phyloP scores from a whole-genome alignment of 768 basidiomycete species.

The Lyophyllum shimeji region DNA sequence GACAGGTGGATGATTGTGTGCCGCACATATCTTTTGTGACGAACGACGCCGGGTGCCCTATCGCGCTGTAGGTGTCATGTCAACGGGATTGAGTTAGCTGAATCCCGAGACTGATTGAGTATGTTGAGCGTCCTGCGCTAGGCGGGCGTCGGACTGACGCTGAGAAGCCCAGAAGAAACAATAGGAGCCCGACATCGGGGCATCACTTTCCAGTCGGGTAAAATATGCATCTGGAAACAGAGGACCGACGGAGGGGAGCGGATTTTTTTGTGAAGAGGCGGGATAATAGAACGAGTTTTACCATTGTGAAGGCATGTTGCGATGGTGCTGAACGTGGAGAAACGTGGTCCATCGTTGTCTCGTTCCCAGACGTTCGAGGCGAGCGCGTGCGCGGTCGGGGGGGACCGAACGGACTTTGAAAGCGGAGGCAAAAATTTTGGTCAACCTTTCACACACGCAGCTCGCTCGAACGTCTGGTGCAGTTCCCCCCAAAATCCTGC shows the following conservation, averaged over 20 bases:
- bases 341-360: background rate
- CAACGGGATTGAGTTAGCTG: slow-evolving; percentile 45
- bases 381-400: too few relatives aligned
- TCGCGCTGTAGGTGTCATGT: slow-evolving; percentile 52
- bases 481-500: too few relatives aligned
- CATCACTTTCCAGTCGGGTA: slow-evolving; percentile 36
- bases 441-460: too few relatives aligned
- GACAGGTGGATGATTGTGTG: slow-evolving; percentile 51
- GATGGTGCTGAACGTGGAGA: slow-evolving; percentile 21
- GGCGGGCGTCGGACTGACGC: slow-evolving; percentile 25
- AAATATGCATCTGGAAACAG: slow-evolving; percentile 33
- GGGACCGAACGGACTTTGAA: too few relatives aligned
- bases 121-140: slow-evolving; percentile 30
- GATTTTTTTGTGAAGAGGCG: slow-evolving; percentile 19
- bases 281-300: slow-evolving; percentile 33
- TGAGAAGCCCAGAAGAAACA: slow-evolving; percentile 41
- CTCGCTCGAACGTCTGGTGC: too few relatives aligned
- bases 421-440: too few relatives aligned
- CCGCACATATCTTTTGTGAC: slow-evolving; percentile 49
- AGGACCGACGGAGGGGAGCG: slow-evolving; percentile 33
- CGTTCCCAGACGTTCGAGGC: too few relatives aligned
- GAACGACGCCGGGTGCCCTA: slow-evolving; percentile 32
- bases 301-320: slow-evolving; percentile 37
- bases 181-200: slow-evolving; percentile 50
- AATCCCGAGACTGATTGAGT: slow-evolving; percentile 37